A percentile compares a stretch with the other conserved stretches of the same genome.
Evolutionary conservation across 805 yeast species (phyloP).

Genomic region (Cyberlindnera misumaiensis): DNA sequence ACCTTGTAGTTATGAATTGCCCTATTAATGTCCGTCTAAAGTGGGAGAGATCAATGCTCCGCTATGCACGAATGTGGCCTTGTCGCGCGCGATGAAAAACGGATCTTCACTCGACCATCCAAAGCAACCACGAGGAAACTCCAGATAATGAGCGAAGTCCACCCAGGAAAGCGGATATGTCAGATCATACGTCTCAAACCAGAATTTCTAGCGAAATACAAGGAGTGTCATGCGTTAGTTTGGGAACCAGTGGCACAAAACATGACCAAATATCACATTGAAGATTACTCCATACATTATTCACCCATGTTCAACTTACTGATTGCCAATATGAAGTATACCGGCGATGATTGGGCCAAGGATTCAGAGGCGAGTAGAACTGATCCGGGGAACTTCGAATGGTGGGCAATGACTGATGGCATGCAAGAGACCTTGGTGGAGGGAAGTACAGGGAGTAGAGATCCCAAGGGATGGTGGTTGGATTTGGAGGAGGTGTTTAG

Average conservation of each 20-base stretch:
- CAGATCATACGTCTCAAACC: constrained; percentile 34
- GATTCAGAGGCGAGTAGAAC: constrained; percentile 28
- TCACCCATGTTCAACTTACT: constrained; percentile 25
- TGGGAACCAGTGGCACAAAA: constrained; percentile 28
- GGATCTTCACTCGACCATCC: no score
- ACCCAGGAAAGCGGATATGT: constrained; percentile 33
- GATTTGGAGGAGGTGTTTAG: constrained; percentile 33
- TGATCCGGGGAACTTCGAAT: constrained; percentile 31
- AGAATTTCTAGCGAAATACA: constrained; percentile 32
- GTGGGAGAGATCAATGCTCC: no score
- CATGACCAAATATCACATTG: constrained; percentile 30
- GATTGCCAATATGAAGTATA: constrained; percentile 32
- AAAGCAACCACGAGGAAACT: no score
- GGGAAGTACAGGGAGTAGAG: constrained; percentile 31
- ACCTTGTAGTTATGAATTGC: no score
- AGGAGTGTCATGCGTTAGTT: constrained; percentile 26
- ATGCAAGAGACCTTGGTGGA: constrained; percentile 33
- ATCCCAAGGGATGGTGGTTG: constrained; percentile 35
- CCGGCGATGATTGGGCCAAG: constrained; percentile 31
- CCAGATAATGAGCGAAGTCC: constrained; percentile 2
- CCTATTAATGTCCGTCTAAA: no score
- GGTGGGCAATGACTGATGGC: constrained; percentile 35
- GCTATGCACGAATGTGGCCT: no score
- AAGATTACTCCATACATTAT: constrained; percentile 35
- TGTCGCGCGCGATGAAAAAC: no score